Percentiles rank a stretch among this genome's conserved stretches.
Conservation (phyloP, 1,284 basidiomycete species). For the Crepidotus sp. region DNA sequence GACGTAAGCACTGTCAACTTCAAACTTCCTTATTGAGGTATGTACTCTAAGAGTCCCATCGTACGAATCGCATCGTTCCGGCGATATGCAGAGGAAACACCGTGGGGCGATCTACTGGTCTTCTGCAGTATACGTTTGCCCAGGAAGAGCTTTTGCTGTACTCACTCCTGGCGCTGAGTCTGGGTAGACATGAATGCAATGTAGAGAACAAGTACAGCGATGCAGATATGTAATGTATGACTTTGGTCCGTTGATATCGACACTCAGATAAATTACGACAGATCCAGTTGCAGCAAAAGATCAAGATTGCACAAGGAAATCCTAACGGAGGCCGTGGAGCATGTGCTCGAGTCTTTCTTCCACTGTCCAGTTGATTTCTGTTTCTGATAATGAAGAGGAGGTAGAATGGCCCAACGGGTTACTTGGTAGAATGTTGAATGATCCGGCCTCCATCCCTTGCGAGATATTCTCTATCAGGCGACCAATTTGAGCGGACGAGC, state of each 20-base stretch:
- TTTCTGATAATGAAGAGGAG: constrained; percentile 53
- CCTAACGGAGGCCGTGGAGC: constrained; percentile 43
- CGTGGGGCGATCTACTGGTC: constrained; percentile 56
- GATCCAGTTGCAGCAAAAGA: constrained; percentile 15
- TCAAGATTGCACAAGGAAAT: constrained; percentile 16
- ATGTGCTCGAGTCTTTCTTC: constrained; percentile 71
- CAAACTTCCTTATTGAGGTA: constrained; percentile 6
- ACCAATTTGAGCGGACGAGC: constrained; percentile 66
- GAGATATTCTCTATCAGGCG: constrained; percentile 74
- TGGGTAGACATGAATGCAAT: constrained; percentile 56
- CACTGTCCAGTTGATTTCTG: constrained; percentile 57
- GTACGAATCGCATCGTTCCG: constrained; percentile 46
- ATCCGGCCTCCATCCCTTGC: constrained; percentile 67
- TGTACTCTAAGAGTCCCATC: constrained; percentile 12
- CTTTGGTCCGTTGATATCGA: constrained; percentile 17
- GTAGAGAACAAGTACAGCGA: constrained; percentile 20
- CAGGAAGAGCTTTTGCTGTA: constrained; percentile 53
- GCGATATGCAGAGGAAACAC: constrained; percentile 42
- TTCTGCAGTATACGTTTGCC: constrained; percentile 53
- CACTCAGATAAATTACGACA: constrained; percentile 20
- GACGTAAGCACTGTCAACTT: constrained; percentile 35
- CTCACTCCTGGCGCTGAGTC: constrained; percentile 52
- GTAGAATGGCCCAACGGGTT: constrained; percentile 40
- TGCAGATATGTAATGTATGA: constrained; percentile 13
- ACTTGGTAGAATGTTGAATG: constrained; percentile 57